Conservation (phyloP, 257 asterid species). For the Solanum tarapatanum region DNA sequence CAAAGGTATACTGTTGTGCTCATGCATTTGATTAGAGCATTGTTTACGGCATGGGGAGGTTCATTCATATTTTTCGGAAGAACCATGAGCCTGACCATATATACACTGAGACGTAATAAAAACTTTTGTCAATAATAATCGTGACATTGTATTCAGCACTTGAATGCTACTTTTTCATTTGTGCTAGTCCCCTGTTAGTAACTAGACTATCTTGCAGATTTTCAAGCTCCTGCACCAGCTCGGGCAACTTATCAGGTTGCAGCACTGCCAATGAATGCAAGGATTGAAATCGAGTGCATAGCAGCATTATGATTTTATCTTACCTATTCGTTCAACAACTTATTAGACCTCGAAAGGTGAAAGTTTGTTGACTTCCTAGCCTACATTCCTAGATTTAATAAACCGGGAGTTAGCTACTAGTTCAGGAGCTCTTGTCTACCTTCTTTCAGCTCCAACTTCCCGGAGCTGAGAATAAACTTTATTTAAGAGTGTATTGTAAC, state of each 20-base stretch:
- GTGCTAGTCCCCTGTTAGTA: neutral
- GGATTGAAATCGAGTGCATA: constrained; percentile 79
- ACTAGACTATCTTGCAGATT: constrained; percentile 42
- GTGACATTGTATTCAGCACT: neutral
- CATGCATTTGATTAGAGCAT: neutral
- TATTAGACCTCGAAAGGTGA: neutral
- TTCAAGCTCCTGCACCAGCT: constrained; percentile 81
- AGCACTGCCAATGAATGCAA: constrained; percentile 78
- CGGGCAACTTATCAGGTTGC: constrained; percentile 94
- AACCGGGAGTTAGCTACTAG: neutral
- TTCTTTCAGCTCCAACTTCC: neutral
- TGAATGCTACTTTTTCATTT: neutral
- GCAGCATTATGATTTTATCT: constrained; percentile 28
- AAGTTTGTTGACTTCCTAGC: neutral
- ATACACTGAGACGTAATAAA: neutral
- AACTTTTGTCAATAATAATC: neutral
- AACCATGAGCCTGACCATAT: neutral
- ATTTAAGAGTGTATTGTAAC: neutral
- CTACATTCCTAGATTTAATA: neutral
- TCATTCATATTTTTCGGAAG: neutral
- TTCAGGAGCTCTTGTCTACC: neutral
- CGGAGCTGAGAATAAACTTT: neutral
- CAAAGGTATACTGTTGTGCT: neutral
- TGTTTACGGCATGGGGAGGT: neutral
- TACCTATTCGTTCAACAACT: neutral